Evolutionary conservation across 257 asterid genomes (phyloP), one percentile per base, ranked within the genome.

Genomic region (Przewalskia tangutica): DNA sequence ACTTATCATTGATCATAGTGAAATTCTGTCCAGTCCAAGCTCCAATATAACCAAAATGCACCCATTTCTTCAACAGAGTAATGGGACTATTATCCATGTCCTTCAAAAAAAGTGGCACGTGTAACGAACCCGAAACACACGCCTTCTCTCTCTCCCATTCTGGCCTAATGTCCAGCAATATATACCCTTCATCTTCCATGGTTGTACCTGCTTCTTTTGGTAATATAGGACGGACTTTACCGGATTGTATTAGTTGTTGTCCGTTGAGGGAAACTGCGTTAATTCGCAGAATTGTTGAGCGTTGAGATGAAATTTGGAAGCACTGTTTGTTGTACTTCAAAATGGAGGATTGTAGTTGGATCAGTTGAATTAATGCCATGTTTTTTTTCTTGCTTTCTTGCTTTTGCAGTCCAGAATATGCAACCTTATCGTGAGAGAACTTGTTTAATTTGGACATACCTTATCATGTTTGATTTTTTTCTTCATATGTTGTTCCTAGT

Each of bases 101-200:
- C 85, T 92, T 92, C 11, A 95, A 84, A 85, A 93, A 93, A 84
- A 95, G 77, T 2, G 99, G 98, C 90, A 93, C 98, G 84, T 95
- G 97, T 85, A 91, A 56, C 0, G 99, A 93, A 66, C 93, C 95
- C 0, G 92, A 62, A 16, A 95, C 97, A 36, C 90, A 90, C 60
- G 99, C 99, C 89, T 92, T 95, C 65, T 88, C 92, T 78, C 93
- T 77, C 89, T 95, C 98, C 99, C 98, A 94, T 81, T 88, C 83
- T 2, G 99, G 99, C 84, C 98, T 88, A 59, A 95, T 91, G 89
- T 95, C 99, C 12, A 95, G 93, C 87, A 95, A 68, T 63, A 59
- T 85, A 90, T 91, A 94, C 12, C 97, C 98, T 32, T 89, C 91
- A 5, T 90, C 83, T 73, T 86, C 92, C 88, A 91, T 84, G 60